Conservation (phyloP, 345 rosid genomes). For the Moricandia arvensis region DNA sequence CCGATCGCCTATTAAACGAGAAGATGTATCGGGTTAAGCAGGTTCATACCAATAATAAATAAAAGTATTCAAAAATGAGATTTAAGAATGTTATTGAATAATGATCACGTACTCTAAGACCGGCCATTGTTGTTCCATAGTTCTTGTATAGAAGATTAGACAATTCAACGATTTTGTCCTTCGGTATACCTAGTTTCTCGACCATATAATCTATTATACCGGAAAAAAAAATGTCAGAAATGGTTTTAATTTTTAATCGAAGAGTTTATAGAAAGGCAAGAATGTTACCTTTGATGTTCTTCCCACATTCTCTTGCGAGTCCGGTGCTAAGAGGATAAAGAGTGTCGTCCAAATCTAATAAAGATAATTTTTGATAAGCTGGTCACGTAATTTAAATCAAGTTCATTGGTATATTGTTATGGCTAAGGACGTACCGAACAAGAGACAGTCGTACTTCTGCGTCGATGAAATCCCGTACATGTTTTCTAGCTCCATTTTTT, state of each 20-base stretch:
- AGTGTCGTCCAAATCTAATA: constrained; percentile 85
- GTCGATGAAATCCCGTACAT: constrained; percentile 39
- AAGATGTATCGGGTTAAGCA: constrained; percentile 5
- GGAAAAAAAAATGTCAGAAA: not conserved
- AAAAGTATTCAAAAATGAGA: not conserved
- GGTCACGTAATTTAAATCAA: not conserved
- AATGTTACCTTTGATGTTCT: constrained; percentile 61
- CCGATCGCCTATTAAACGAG: constrained; percentile 72
- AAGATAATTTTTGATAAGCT: not conserved
- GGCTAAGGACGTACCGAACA: constrained; percentile 57
- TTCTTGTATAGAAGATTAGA: constrained; percentile 78
- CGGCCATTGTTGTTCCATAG: constrained; percentile 99
- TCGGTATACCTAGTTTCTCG: constrained; percentile 73
- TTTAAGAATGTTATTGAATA: not conserved
- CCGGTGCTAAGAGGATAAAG: constrained; percentile 80
- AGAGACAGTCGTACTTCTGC: constrained; percentile 67
- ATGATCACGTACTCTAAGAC: constrained; percentile 68
- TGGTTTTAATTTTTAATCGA: not conserved
- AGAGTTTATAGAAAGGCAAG: not conserved
- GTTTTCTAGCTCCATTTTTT: constrained; percentile 57
- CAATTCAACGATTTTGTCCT: constrained; percentile 56
- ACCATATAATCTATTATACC: constrained; percentile 69
- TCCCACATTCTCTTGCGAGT: constrained; percentile 50
- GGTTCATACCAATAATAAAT: not conserved
- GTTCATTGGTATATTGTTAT: not conserved